phyloP scores from a whole-genome alignment of 2,329 filamentous ascomycete species.

The Phaeosphaeriaceae sp. region DNA sequence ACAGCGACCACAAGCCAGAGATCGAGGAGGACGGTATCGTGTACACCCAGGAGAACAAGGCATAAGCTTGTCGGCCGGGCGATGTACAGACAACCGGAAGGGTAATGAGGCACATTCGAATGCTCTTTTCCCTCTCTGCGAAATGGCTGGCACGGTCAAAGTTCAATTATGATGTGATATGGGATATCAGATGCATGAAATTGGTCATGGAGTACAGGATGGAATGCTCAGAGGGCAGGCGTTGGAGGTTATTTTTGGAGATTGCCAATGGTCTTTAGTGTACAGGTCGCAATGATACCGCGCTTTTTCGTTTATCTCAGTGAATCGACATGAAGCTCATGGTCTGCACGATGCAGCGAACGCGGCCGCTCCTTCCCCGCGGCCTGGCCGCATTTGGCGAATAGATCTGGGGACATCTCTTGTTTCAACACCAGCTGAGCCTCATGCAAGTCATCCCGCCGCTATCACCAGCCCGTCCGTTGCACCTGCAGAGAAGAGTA shows the following conservation, averaged over 20 bases:
- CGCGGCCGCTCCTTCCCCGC: conserved; percentile 23
- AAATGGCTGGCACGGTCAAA: no score
- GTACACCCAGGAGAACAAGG: conserved; percentile 43
- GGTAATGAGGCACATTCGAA: no score
- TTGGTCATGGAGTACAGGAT: neutral
- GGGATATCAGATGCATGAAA: neutral
- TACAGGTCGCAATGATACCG: neutral
- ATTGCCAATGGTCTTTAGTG: neutral
- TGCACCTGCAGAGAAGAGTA: neutral
- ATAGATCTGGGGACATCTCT: conserved; percentile 24
- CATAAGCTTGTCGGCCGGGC: neutral
- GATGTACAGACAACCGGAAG: no score
- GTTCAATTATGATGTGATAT: neutral
- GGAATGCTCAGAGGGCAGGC: conserved; percentile 1
- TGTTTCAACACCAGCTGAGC: conserved; percentile 30
- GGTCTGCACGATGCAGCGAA: conserved; percentile 4
- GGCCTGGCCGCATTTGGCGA: conserved; percentile 14
- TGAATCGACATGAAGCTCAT: neutral
- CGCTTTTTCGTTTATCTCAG: neutral
- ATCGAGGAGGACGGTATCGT: conserved; percentile 82
- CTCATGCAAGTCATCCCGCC: conserved; percentile 25
- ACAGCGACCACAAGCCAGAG: conserved; percentile 65
- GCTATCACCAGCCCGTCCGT: neutral
- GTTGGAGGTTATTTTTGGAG: neutral
- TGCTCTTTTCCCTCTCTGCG: no score